These are phyloP conservation scores for Penicillium soppii DNA, from an alignment of 495 filamentous ascomycete species.

Conservation along the genomic window DNA sequence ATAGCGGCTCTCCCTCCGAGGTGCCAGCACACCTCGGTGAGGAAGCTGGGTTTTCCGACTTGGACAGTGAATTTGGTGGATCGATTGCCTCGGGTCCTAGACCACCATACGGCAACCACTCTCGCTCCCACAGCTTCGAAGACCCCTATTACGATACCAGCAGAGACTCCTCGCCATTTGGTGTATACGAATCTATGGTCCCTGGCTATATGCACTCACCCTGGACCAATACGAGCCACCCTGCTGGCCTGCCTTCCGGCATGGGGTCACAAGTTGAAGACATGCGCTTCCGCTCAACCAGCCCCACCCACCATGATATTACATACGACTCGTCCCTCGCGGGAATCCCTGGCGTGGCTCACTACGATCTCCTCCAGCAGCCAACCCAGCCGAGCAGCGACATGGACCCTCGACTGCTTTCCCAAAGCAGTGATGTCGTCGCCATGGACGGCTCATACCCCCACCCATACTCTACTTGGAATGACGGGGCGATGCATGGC, in stretches of 20 bases:
- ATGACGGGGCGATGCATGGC: not conserved
- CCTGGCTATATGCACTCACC: slow-evolving; percentile 28
- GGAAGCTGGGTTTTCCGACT: not conserved
- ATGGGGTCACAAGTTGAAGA: slow-evolving; percentile 33
- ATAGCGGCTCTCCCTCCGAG: not conserved
- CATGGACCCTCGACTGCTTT: slow-evolving; percentile 47
- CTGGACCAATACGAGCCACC: slow-evolving; percentile 51
- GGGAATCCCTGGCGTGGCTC: slow-evolving; percentile 53
- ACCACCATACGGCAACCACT: slow-evolving; percentile 22
- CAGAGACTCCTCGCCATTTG: slow-evolving; percentile 36
- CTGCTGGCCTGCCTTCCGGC: slow-evolving; percentile 65
- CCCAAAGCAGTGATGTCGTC: slow-evolving; percentile 23
- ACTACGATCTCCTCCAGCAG: slow-evolving; percentile 53
- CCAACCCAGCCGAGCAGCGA: slow-evolving; percentile 28
- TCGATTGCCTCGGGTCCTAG: slow-evolving; percentile 15
- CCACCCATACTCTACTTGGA: slow-evolving; percentile 9
- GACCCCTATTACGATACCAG: slow-evolving; percentile 29
- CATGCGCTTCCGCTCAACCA: slow-evolving; percentile 22
- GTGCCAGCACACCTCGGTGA: slow-evolving; percentile 10
- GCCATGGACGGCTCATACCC: not conserved
- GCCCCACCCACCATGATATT: slow-evolving; percentile 30
- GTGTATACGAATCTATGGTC: slow-evolving; percentile 24
- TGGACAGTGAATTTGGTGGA: slow-evolving; percentile 4
- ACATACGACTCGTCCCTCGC: slow-evolving; percentile 38
- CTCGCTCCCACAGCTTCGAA: slow-evolving; percentile 28